A percentile compares a stretch with the other conserved stretches of the same genome.
Conservation (phyloP, 305 asterid genomes). For the Ajuga reptans region DNA sequence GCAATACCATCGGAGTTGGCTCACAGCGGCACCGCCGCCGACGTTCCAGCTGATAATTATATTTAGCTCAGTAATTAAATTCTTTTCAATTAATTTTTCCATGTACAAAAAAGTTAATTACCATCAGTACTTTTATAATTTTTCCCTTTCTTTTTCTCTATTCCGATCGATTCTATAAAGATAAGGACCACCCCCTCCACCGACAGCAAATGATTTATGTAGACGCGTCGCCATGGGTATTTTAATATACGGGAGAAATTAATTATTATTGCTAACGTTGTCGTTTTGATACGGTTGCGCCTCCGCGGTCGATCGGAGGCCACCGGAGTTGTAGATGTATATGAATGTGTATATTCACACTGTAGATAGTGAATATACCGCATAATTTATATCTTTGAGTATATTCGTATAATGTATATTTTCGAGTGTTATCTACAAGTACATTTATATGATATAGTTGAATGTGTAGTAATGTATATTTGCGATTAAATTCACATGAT, state of each 20-base stretch:
- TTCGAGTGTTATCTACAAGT: no score
- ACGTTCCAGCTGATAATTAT: neutral
- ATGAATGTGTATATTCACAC: no score
- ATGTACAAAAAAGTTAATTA: constrained; percentile 16
- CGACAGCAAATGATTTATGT: neutral
- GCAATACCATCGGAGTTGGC: constrained; percentile 29
- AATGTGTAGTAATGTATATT: no score
- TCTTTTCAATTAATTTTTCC: constrained; percentile 18
- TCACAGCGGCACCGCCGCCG: constrained; percentile 4
- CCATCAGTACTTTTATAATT: neutral
- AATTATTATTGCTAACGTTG: no score
- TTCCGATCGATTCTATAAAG: neutral
- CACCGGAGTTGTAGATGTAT: no score
- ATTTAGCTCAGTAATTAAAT: neutral
- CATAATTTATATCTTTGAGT: no score
- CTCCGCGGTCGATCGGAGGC: constrained; percentile 12
- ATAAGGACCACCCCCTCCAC: neutral
- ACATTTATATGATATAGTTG: no score
- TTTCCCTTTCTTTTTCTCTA: neutral
- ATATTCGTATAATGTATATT: no score
- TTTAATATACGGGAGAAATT: no score
- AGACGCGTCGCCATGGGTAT: constrained; percentile 11
- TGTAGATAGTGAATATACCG: no score
- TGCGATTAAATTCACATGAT: no score
- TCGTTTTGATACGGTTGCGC: neutral